These are phyloP conservation scores for Heterobasidion irregulare DNA, from an alignment of 1,284 basidiomycete species.

Conservation along the genomic window DNA sequence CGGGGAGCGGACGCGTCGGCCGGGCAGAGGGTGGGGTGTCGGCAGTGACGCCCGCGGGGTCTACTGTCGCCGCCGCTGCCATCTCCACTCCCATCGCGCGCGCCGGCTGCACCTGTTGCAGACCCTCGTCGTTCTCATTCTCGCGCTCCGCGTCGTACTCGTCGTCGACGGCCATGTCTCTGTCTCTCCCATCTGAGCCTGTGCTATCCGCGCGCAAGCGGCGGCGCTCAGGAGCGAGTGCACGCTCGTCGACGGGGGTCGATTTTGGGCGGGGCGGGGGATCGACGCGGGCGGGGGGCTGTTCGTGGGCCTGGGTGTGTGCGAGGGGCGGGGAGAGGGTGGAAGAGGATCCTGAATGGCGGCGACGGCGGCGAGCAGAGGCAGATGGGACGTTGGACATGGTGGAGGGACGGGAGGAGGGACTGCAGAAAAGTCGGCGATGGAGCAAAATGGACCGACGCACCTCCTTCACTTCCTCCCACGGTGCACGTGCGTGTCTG, in stretches of 20 bases:
- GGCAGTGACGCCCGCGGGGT: constrained; percentile 8
- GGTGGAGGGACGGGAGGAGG: too few species aligned
- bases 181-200: constrained; percentile 9
- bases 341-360: constrained; percentile 22
- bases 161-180: constrained; percentile 6
- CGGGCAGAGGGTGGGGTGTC: constrained; percentile 19
- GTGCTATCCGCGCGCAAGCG: constrained; percentile 14
- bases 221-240: constrained; percentile 13
- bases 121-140: constrained; percentile 18
- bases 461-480: too few species aligned
- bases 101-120: not conserved
- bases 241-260: constrained; percentile 23
- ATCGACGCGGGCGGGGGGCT: constrained; percentile 11
- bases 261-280: constrained; percentile 27
- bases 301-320: constrained; percentile 5
- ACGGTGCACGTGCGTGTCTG: too few species aligned
- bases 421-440: too few species aligned
- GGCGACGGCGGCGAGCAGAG: constrained; percentile 19
- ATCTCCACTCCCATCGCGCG: constrained; percentile 2
- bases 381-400: not conserved
- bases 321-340: constrained; percentile 15
- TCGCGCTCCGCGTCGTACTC: constrained; percentile 12
- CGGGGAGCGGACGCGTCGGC: constrained; percentile 40
- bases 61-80: not conserved
- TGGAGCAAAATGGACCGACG: too few species aligned